Evolutionary conservation across 176 grass and related monocot genomes (phyloP).

Genomic region (Phragmites australis): DNA sequence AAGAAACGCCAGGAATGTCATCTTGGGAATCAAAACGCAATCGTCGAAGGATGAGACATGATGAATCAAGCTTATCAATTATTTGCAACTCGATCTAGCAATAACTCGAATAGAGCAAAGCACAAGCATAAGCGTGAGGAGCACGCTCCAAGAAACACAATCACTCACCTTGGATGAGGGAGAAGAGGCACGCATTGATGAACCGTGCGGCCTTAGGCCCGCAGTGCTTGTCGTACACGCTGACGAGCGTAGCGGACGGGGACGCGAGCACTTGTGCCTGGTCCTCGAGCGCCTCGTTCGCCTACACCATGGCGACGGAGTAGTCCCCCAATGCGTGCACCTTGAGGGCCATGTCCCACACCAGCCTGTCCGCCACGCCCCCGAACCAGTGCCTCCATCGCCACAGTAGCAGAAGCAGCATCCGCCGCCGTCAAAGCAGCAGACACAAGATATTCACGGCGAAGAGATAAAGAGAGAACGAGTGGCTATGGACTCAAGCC

Average conservation of each 20-base stretch:
- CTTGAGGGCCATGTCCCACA: slow-evolving; percentile 73
- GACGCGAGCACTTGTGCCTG: slow-evolving; percentile 58
- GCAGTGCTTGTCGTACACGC: slow-evolving; percentile 64
- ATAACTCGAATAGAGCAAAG: neutral
- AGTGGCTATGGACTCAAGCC: no score
- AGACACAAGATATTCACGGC: no score
- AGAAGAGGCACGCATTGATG: slow-evolving; percentile 82
- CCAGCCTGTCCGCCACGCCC: slow-evolving; percentile 42
- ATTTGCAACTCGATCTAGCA: neutral
- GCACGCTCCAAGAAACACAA: no score
- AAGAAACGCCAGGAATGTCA: neutral
- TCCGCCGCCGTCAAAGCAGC: slow-evolving; percentile 26
- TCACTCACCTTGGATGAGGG: slow-evolving; percentile 56
- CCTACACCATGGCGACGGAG: slow-evolving; percentile 61
- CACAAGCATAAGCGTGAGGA: no score
- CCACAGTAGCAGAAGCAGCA: slow-evolving; percentile 28
- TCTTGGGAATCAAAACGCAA: neutral
- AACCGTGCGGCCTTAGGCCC: slow-evolving; percentile 71
- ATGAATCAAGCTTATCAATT: neutral
- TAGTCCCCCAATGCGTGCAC: slow-evolving; percentile 77
- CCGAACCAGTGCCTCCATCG: neutral
- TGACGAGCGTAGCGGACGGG: slow-evolving; percentile 53
- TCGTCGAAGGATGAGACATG: neutral
- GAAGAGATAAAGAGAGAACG: no score
- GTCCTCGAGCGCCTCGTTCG: slow-evolving; percentile 57